phyloP scores from a whole-genome alignment of 768 basidiomycete species.

The Lactarius sp. region DNA sequence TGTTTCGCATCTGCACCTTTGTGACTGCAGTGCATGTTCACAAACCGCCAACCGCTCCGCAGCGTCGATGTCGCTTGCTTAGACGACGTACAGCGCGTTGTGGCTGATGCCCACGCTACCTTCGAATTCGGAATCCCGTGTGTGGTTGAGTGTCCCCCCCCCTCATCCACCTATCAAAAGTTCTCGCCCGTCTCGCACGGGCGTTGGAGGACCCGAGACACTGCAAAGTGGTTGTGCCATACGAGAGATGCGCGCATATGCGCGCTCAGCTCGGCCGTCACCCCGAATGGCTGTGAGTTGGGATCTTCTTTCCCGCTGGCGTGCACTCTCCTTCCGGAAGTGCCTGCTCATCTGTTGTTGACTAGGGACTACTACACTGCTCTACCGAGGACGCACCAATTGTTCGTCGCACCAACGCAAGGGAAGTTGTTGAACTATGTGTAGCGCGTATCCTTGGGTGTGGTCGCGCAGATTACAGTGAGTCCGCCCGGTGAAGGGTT shows the following conservation, averaged over 20 bases:
- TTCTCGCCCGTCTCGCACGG: no score
- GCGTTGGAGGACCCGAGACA: constrained; percentile 47
- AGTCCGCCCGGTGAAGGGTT: background rate
- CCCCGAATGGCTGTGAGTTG: constrained; percentile 79
- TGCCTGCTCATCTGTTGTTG: background rate
- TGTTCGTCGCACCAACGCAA: constrained; percentile 62
- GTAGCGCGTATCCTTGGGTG: no score
- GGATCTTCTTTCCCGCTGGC: background rate
- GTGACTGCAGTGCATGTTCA: background rate
- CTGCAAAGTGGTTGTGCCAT: constrained; percentile 62
- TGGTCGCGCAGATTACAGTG: no score
- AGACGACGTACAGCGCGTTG: constrained; percentile 47
- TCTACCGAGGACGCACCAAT: no score
- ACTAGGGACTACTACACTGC: no score
- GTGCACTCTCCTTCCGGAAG: no score
- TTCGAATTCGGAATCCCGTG: constrained; percentile 64
- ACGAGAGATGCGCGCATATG: constrained; percentile 31
- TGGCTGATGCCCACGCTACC: constrained; percentile 49
- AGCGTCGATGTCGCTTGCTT: constrained; percentile 54
- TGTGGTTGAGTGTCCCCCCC: constrained; percentile 63
- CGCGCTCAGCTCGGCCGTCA: constrained; percentile 66
- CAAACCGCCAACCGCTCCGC: background rate
- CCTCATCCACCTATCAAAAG: constrained; percentile 51
- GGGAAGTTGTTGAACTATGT: constrained; percentile 60
- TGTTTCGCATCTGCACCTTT: no score